These are phyloP conservation scores for Coniochaeta sp. DNA, from an alignment of 2,329 filamentous ascomycete species.

Conservation along the genomic window DNA sequence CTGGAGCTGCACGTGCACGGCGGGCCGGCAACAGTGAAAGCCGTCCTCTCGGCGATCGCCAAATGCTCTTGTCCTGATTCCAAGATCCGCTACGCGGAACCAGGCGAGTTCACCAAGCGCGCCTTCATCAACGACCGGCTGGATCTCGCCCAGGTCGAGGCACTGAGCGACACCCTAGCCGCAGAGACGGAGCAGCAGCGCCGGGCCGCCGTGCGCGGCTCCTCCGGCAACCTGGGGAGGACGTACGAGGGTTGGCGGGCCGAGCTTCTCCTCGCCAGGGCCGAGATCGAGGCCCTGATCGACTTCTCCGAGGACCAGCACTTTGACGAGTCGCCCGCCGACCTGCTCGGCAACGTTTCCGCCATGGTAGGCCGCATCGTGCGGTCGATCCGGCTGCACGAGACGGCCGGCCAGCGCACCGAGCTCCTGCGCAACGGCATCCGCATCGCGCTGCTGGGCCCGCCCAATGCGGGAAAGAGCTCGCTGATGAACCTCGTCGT, in stretches of 20 bases:
- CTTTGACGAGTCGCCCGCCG: slow-evolving; percentile 77
- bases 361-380: slow-evolving; percentile 55
- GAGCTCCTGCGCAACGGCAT: slow-evolving; percentile 84
- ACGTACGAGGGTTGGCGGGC: slow-evolving; percentile 80
- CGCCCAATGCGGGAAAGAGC: slow-evolving; percentile 92
- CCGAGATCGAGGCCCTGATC: slow-evolving; percentile 89
- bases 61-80: slow-evolving; percentile 28
- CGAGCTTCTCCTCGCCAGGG: slow-evolving; percentile 70
- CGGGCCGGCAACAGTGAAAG: slow-evolving; percentile 79
- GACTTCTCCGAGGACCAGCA: slow-evolving; percentile 98
- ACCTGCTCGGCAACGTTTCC: slow-evolving; percentile 65
- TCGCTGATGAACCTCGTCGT: slow-evolving; percentile 87
- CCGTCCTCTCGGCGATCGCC: slow-evolving; percentile 73
- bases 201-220: slow-evolving; percentile 73
- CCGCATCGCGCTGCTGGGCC: slow-evolving; percentile 76
- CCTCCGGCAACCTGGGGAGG: slow-evolving; percentile 59
- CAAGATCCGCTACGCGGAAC: slow-evolving; percentile 76
- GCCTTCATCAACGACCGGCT: slow-evolving; percentile 84
- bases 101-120: slow-evolving; percentile 89
- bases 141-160: slow-evolving; percentile 76
- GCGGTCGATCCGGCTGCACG: slow-evolving; percentile 58
- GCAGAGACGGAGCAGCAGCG: slow-evolving; percentile 90
- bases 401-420: slow-evolving; percentile 70
- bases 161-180: slow-evolving; percentile 53
- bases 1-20: slow-evolving; percentile 94